Conservation (phyloP, 176 grass and related monocot genomes). For the Pharus latifolius region DNA sequence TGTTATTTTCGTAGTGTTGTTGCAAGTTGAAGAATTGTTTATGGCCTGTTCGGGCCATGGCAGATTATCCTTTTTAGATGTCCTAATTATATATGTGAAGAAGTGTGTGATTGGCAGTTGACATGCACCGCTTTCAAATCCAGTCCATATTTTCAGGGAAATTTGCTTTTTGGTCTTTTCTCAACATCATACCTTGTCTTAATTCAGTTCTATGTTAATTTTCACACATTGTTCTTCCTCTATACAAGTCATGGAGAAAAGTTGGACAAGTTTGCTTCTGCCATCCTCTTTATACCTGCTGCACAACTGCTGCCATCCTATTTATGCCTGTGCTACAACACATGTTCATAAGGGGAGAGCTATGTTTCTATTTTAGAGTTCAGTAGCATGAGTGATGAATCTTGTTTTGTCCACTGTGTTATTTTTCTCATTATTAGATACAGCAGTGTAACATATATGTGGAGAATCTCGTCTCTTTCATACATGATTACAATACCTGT, state of each 20-base stretch:
- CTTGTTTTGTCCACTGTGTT: background rate
- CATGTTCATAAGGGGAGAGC: background rate
- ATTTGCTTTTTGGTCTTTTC: background rate
- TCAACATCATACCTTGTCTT: background rate
- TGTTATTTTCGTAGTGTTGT: background rate
- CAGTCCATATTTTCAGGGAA: background rate
- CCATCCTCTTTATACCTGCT: too few species aligned
- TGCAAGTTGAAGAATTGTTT: background rate
- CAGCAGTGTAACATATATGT: background rate
- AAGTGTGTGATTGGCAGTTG: background rate
- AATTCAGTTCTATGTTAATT: too few species aligned
- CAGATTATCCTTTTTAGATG: constrained; percentile 2
- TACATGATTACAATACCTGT: too few species aligned
- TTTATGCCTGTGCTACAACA: background rate
- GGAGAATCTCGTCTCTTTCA: too few species aligned
- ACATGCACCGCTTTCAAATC: background rate
- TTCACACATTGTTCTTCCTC: background rate
- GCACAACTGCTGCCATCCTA: too few species aligned
- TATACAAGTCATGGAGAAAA: background rate
- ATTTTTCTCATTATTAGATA: background rate
- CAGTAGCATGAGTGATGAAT: background rate
- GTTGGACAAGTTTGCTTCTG: background rate
- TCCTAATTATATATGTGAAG: background rate
- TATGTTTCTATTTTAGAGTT: background rate
- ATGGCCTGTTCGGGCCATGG: background rate